These are phyloP conservation scores for Ilyonectria destructans DNA, from an alignment of 2,329 filamentous ascomycete genomes.

Conservation along the genomic window DNA sequence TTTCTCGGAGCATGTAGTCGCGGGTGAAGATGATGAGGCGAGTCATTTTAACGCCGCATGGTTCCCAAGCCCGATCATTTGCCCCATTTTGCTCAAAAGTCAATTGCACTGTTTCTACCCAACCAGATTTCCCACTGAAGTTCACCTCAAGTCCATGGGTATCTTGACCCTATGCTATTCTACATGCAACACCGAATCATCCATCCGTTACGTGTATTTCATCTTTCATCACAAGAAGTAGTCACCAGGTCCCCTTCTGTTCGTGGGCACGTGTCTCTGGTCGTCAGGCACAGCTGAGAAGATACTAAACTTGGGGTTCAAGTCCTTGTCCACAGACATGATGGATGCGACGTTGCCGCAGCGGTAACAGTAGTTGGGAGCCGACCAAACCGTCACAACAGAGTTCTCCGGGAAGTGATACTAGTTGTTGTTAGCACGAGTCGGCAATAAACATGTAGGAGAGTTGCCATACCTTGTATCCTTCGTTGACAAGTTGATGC, in stretches of 20 bases:
- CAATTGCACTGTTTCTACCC: constrained; percentile 45
- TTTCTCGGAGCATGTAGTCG: background rate
- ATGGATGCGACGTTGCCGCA: constrained; percentile 98
- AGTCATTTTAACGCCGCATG: constrained; percentile 9
- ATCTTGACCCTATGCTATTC: constrained; percentile 61
- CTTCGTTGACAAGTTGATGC: constrained; percentile 98
- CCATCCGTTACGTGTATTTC: constrained; percentile 46
- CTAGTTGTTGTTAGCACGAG: constrained; percentile 60
- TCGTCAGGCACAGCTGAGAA: constrained; percentile 93
- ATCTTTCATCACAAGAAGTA: constrained; percentile 74
- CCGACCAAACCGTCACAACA: constrained; percentile 98
- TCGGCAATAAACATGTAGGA: background rate
- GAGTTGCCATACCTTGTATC: constrained; percentile 82
- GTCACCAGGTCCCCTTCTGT: constrained; percentile 77
- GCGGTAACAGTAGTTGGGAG: constrained; percentile 94
- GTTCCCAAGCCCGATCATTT: background rate
- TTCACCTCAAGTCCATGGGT: constrained; percentile 57
- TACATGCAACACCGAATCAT: constrained; percentile 56
- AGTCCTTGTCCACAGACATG: constrained; percentile 89
- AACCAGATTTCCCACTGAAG: constrained; percentile 49
- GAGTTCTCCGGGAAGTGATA: constrained; percentile 97
- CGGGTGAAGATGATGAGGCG: background rate
- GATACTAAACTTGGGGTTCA: constrained; percentile 93
- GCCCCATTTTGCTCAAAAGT: constrained; percentile 30
- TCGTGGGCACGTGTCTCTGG: constrained; percentile 84